Percentiles rank a stretch among this genome's conserved stretches.
phyloP scores from a whole-genome alignment of 2,329 filamentous ascomycete species.

The Pyrenochaeta sp. region DNA sequence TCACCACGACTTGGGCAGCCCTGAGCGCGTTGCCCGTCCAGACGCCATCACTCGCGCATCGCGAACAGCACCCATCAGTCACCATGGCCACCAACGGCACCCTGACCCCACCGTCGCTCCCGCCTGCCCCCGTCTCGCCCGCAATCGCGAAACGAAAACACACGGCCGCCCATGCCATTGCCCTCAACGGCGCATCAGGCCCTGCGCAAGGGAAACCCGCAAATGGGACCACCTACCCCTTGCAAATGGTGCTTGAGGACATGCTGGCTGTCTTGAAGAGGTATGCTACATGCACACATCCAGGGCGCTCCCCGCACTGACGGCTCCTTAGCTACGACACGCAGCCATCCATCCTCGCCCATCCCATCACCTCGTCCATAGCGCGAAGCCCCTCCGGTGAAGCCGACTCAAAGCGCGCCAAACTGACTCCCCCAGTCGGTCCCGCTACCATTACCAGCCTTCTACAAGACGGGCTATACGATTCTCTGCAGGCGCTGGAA shows the following conservation, averaged over 20 bases:
- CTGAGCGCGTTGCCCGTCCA: slow-evolving; percentile 45
- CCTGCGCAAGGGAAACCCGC: slow-evolving; percentile 24
- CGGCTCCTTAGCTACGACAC: slow-evolving; percentile 52
- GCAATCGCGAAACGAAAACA: slow-evolving; percentile 57
- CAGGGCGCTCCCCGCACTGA: slow-evolving; percentile 11
- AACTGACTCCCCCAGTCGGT: slow-evolving; percentile 46
- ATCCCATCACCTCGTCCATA: slow-evolving; percentile 41
- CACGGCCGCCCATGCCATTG: slow-evolving; percentile 41
- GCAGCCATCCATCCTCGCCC: slow-evolving; percentile 55
- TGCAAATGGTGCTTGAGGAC: slow-evolving; percentile 49
- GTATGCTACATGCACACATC: slow-evolving; percentile 30
- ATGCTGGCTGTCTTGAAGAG: slow-evolving; percentile 53
- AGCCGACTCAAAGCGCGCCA: slow-evolving; percentile 56
- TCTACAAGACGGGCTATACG: slow-evolving; percentile 51
- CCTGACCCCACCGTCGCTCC: slow-evolving; percentile 44
- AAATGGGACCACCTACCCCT: slow-evolving; percentile 30
- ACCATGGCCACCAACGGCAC: slow-evolving; percentile 49
- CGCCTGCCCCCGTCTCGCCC: slow-evolving; percentile 39
- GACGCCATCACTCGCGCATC: slow-evolving; percentile 44
- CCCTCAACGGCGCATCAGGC: slow-evolving; percentile 40
- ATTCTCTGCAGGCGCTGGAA: slow-evolving; percentile 52
- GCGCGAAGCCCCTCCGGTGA: slow-evolving; percentile 47
- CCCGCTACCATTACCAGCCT: slow-evolving; percentile 49
- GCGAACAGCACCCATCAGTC: slow-evolving; percentile 38
- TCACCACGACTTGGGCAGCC: slow-evolving; percentile 32